Evolutionary conservation across 2,329 filamentous ascomycete genomes (phyloP), one percentile per base, ranked within the genome.

Genomic region (Alternaria triticimaculans): DNA sequence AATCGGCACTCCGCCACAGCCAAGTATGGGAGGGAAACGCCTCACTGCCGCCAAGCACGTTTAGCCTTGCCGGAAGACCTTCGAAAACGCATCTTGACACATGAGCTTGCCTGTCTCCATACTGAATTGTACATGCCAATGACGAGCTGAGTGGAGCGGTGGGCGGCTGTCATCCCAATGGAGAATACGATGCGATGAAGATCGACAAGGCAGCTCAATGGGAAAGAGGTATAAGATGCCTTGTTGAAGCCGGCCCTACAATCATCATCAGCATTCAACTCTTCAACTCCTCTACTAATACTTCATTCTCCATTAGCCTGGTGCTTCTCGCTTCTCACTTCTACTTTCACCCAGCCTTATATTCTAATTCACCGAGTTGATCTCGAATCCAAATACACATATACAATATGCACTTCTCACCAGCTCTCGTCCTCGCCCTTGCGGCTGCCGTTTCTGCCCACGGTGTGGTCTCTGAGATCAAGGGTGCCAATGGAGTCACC

Each of bases 401-500:
- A 58, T 62, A 54, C 63, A 74, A 58, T 3, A 78, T 78, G 76
- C 63, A 73, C 30, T 73, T 76, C 66, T 67, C 72, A 53, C 69
- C 72, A 62, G 64, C 72, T 46, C 58, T 78, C 43, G 59, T 72
- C 25, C 70, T 72, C 37, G 68, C 70, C 30, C 58, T 78, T 33
- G 69, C 71, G 55, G 78, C 80, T 64, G 80, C 83, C 69, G 83
- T 84, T 70, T 85, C 85, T 44, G 86, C 85, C 45, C 88, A 90
- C 77, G 87, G 87, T 73, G 80, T 88, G 26, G 81, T 89, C 67
- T 84, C 85, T 67, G 79, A 83, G 26, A 82, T 89, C 67, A 77
- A 83, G 63, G 88, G 88, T 49, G 86, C 87, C 66, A 90, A 90
- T 69, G 85, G 85, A 58, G 87, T 90, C 41, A 82, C 74, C 61